These are phyloP conservation scores for Tylopilus vinaceipallidus DNA, from an alignment of 768 basidiomycete genomes.

Conservation along the genomic window DNA sequence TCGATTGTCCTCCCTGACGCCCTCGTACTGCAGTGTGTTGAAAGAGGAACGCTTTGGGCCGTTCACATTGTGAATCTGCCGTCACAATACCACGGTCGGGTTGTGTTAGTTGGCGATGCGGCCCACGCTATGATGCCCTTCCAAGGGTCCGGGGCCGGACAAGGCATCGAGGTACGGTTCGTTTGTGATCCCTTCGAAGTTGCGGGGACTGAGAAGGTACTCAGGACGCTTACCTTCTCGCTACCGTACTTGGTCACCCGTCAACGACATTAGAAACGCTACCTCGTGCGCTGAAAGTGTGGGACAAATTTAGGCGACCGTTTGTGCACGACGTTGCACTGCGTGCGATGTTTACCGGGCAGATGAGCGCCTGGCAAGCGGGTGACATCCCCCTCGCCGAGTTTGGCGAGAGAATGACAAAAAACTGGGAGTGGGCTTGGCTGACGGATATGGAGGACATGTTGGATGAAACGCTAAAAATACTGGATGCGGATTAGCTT, in stretches of 20 bases:
- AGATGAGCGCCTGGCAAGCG: conserved; percentile 15
- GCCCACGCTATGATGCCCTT: conserved; percentile 43
- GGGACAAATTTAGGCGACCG: conserved; percentile 51
- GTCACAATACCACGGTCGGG: conserved; percentile 50
- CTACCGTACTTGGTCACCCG: conserved; percentile 44
- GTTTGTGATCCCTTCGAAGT: too few relatives aligned
- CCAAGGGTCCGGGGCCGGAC: conserved; percentile 45
- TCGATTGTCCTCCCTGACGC: conserved; percentile 1
- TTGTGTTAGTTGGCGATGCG: conserved; percentile 47
- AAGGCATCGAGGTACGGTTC: conserved; percentile 40
- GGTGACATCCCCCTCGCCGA: conserved; percentile 32
- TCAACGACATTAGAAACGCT: conserved; percentile 34
- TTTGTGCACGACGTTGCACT: conserved; percentile 36
- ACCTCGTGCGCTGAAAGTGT: conserved; percentile 43
- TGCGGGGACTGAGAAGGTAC: not conserved
- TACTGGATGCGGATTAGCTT: conserved; percentile 8
- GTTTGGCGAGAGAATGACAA: conserved; percentile 41
- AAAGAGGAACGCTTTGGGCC: conserved; percentile 57
- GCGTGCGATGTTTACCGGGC: conserved; percentile 20
- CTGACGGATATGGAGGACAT: conserved; percentile 20
- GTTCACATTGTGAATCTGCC: conserved; percentile 54
- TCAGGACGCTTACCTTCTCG: conserved; percentile 38
- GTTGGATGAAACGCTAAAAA: conserved; percentile 16
- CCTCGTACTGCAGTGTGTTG: conserved; percentile 45
- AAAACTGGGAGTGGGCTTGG: conserved; percentile 58